phyloP scores from a whole-genome alignment of 2,329 filamentous ascomycete genomes.

The Periconia digitata region DNA sequence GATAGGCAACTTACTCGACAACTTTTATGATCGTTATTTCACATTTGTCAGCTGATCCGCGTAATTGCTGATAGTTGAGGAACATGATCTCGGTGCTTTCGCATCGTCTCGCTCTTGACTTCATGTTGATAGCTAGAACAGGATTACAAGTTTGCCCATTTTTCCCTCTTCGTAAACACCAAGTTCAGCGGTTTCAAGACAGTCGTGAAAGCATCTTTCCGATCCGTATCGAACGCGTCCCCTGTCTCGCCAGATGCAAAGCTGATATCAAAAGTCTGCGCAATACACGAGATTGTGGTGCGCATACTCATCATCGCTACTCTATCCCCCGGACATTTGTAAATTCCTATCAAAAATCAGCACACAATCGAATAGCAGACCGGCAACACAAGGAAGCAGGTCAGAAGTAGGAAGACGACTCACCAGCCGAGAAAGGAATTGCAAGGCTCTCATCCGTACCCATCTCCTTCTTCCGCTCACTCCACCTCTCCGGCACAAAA shows the following conservation, averaged over 20 bases:
- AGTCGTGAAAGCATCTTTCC: conserved; percentile 18
- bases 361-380: neutral
- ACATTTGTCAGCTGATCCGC: no score
- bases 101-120: no score
- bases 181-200: conserved; percentile 27
- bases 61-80: no score
- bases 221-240: conserved; percentile 21
- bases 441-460: conserved; percentile 9
- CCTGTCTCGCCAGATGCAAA: conserved; percentile 25
- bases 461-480: conserved; percentile 16
- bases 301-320: conserved; percentile 21
- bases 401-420: conserved; percentile 19
- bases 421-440: neutral
- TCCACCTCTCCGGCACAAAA: conserved; percentile 20
- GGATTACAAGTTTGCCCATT: no score
- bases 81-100: no score
- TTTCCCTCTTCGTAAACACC: conserved; percentile 11
- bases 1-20: no score
- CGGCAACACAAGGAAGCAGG: neutral
- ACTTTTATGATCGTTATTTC: no score
- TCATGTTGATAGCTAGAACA: neutral
- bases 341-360: conserved; percentile 2
- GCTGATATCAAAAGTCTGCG: conserved; percentile 19
- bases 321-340: conserved; percentile 22
- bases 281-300: conserved; percentile 17